phyloP scores from a whole-genome alignment of 2,329 filamentous ascomycete genomes.

The Fusarium neocosmosporiellum region DNA sequence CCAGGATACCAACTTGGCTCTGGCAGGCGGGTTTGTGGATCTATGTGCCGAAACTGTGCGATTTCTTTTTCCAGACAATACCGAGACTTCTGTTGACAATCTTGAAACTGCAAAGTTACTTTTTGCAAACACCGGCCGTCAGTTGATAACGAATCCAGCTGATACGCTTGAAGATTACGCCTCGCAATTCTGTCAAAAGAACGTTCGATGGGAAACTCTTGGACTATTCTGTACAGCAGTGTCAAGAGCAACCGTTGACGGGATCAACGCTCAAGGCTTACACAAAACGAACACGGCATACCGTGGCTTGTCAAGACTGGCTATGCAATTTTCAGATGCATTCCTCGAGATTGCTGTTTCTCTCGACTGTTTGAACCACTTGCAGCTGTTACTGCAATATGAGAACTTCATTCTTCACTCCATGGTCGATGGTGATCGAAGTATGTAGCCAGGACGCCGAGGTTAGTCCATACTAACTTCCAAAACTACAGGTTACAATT shows the following conservation, averaged over 20 bases:
- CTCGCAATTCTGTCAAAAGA: slow-evolving; percentile 24
- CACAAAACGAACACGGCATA: slow-evolving; percentile 26
- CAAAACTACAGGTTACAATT: slow-evolving; percentile 57
- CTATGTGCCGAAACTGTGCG: not conserved
- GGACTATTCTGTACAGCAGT: slow-evolving; percentile 40
- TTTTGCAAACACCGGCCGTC: slow-evolving; percentile 13
- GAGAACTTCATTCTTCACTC: slow-evolving; percentile 60
- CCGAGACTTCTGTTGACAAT: not conserved
- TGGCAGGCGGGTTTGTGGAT: slow-evolving; percentile 8
- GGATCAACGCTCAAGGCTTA: slow-evolving; percentile 6
- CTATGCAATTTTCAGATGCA: slow-evolving; percentile 34
- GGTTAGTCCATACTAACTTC: too few species aligned
- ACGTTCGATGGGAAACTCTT: slow-evolving; percentile 40
- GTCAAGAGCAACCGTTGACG: slow-evolving; percentile 37
- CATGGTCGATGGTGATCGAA: slow-evolving; percentile 56
- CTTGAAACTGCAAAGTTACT: slow-evolving; percentile 9
- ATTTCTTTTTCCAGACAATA: not conserved
- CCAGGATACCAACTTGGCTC: slow-evolving; percentile 5
- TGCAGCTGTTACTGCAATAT: slow-evolving; percentile 58
- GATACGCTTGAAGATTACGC: slow-evolving; percentile 17
- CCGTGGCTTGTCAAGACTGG: slow-evolving; percentile 23
- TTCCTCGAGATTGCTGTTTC: slow-evolving; percentile 41
- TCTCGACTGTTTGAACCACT: slow-evolving; percentile 53
- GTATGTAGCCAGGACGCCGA: slow-evolving; percentile 39
- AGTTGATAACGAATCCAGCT: slow-evolving; percentile 4